phyloP scores from a whole-genome alignment of 78 protist species.

The slime mould (Dictyostelium discoideum) region DNA sequence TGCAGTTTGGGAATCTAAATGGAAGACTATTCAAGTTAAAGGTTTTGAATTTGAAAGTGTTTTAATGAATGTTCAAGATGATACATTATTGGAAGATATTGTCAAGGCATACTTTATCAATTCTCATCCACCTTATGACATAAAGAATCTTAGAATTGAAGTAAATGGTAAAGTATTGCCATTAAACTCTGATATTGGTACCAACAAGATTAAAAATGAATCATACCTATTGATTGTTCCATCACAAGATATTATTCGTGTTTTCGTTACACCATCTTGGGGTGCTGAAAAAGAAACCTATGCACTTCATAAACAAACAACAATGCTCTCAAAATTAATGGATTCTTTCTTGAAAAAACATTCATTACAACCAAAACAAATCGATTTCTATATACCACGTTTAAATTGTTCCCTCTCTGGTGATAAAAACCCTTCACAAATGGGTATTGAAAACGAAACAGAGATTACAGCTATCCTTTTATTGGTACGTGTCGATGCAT shows the following conservation, averaged over 20 bases:
- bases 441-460: constrained; percentile 35
- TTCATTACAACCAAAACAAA: constrained; percentile 21
- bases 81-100: constrained; percentile 64
- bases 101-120: constrained; percentile 51
- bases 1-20: constrained; percentile 45
- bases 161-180: not conserved
- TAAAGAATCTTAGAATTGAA: constrained; percentile 61
- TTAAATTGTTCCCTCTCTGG: not conserved
- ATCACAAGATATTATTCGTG: constrained; percentile 64
- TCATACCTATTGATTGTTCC: constrained; percentile 35
- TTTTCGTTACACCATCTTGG: constrained; percentile 45
- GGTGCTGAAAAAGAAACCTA: constrained; percentile 65
- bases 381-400: not conserved
- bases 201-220: constrained; percentile 38
- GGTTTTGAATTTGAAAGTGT: constrained; percentile 55
- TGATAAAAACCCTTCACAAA: constrained; percentile 14
- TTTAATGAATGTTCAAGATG: constrained; percentile 74
- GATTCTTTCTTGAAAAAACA: constrained; percentile 70
- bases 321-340: constrained; percentile 51
- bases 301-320: constrained; percentile 63
- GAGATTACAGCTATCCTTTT: constrained; percentile 26
- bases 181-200: constrained; percentile 54
- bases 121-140: constrained; percentile 54
- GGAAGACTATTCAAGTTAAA: constrained; percentile 74
- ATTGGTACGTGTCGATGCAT: constrained; percentile 26